Conservation (phyloP, 306 rosid species). For the Astragalus glycyphyllos region DNA sequence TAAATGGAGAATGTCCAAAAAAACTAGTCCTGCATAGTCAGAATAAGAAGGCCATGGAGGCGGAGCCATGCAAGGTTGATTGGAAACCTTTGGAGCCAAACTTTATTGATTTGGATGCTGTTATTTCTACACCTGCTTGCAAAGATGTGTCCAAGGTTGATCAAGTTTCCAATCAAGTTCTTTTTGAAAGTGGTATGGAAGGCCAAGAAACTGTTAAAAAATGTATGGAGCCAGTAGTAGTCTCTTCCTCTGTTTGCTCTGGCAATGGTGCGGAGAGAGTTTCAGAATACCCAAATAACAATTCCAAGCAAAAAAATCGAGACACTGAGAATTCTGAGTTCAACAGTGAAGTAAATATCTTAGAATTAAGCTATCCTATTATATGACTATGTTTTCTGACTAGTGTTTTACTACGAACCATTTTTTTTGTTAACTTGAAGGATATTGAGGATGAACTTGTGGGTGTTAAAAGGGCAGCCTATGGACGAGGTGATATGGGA, state of each 20-base stretch:
- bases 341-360: slow-evolving; percentile 69
- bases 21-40: slow-evolving; percentile 45
- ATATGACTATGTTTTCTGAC: slow-evolving; percentile 7
- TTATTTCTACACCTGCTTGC: slow-evolving; percentile 48
- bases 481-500: slow-evolving; percentile 50
- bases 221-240: slow-evolving; percentile 54
- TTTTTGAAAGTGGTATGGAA: slow-evolving; percentile 52
- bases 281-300: slow-evolving; percentile 50
- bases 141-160: slow-evolving; percentile 52
- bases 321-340: slow-evolving; percentile 74
- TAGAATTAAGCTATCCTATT: slow-evolving; percentile 33
- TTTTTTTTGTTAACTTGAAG: slow-evolving; percentile 42
- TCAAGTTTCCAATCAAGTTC: slow-evolving; percentile 42
- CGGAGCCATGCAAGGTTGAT: slow-evolving; percentile 50
- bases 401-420: slow-evolving; percentile 33
- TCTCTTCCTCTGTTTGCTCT: slow-evolving; percentile 82
- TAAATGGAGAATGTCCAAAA: slow-evolving; percentile 44
- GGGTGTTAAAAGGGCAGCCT: slow-evolving; percentile 54
- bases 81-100: slow-evolving; percentile 48
- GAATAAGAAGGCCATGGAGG: slow-evolving; percentile 43
- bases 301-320: slow-evolving; percentile 60
- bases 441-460: slow-evolving; percentile 76
- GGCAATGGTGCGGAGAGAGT: slow-evolving; percentile 64
- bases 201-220: slow-evolving; percentile 54
- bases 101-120: slow-evolving; percentile 47